Evolutionary conservation across 345 rosid genomes (phyloP).

Genomic region (Orychophragmus violaceus): DNA sequence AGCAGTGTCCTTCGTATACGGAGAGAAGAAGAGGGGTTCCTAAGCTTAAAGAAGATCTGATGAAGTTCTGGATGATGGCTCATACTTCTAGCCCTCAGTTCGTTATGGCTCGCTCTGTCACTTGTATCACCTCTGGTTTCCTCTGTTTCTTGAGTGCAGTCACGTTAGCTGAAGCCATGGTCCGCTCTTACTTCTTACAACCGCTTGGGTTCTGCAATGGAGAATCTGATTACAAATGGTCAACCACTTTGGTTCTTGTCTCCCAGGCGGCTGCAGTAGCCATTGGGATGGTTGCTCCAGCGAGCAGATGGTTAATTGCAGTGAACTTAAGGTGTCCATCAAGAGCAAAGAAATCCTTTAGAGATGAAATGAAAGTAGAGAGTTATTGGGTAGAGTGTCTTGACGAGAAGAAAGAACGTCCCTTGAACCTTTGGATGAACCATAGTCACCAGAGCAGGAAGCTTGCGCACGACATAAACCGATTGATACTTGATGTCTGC

Average conservation of each 20-base stretch:
- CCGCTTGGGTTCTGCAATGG: conserved; percentile 61
- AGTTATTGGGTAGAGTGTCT: conserved; percentile 55
- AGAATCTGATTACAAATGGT: conserved; percentile 78
- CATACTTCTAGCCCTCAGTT: too few species aligned
- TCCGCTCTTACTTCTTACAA: conserved; percentile 45
- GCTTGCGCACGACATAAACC: conserved; percentile 33
- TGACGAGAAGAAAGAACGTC: conserved; percentile 58
- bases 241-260: conserved; percentile 42
- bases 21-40: conserved; percentile 13
- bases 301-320: too few species aligned
- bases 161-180: conserved; percentile 52
- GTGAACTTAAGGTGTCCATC: too few species aligned
- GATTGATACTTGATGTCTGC: conserved; percentile 32
- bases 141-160: conserved; percentile 52
- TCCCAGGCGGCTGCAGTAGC: conserved; percentile 58
- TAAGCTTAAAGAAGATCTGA: conserved; percentile 50
- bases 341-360: conserved; percentile 18
- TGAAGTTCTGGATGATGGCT: too few species aligned
- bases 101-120: too few species aligned
- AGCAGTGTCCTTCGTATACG: conserved; percentile 31
- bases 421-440: conserved; percentile 32
- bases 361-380: conserved; percentile 42
- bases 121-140: too few species aligned
- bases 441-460: conserved; percentile 40
- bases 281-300: too few species aligned